A percentile compares a stretch with the other conserved stretches of the same genome.
Evolutionary conservation across 1,284 basidiomycete species (phyloP).

Genomic region (Rhodotorula sp.): DNA sequence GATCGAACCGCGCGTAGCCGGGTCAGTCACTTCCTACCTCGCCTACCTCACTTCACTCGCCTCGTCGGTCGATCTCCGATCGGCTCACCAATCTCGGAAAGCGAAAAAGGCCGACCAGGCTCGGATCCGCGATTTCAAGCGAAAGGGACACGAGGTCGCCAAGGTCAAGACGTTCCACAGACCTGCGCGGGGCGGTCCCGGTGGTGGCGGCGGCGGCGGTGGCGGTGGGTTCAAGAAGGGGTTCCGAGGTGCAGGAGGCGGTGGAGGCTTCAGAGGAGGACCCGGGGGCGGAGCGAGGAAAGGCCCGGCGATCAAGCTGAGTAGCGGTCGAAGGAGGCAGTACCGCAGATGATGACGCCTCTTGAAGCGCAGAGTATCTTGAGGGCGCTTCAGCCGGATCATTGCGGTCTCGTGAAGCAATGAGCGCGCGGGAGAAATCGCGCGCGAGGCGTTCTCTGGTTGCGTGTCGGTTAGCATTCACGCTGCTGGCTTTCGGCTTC

Average conservation of each 20-base stretch:
- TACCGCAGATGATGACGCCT: conserved; percentile 7
- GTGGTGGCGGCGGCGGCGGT: not conserved
- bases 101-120: conserved; percentile 31
- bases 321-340: conserved; percentile 22
- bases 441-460: no score
- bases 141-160: conserved; percentile 27
- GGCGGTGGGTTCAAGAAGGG: not conserved
- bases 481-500: no score
- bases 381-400: no score
- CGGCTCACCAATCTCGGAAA: conserved; percentile 43
- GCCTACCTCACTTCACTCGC: conserved; percentile 13
- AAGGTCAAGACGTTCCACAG: conserved; percentile 3
- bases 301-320: conserved; percentile 18
- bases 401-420: no score
- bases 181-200: not conserved
- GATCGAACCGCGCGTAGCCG: conserved; percentile 9
- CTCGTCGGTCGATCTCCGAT: conserved; percentile 29
- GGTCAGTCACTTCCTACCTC: conserved; percentile 1
- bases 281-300: conserved; percentile 3
- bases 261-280: not conserved
- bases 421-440: no score
- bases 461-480: no score
- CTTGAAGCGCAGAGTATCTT: not conserved
- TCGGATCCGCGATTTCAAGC: conserved; percentile 34
- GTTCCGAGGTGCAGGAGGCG: not conserved